A percentile compares a stretch with the other conserved stretches of the same genome.
Evolutionary conservation across 768 basidiomycete species (phyloP).

Genomic region (Tephrocybe sp.): DNA sequence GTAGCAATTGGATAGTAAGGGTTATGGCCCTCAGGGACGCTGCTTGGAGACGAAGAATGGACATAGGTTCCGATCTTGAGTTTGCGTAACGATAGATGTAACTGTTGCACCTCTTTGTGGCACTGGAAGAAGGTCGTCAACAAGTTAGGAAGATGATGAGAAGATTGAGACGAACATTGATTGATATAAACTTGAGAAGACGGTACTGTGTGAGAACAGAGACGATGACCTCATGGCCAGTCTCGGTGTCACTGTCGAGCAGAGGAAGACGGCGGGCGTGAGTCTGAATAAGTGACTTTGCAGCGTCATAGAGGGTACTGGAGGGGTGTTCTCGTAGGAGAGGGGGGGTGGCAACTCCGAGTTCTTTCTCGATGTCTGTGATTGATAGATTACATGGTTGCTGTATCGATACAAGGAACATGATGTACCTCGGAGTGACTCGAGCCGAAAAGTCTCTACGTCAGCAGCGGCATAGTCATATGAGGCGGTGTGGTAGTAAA

Average conservation of each 20-base stretch:
- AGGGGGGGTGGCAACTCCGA: constrained; percentile 91
- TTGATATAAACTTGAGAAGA: constrained; percentile 96
- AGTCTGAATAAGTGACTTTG: constrained; percentile 87
- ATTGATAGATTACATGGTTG: constrained; percentile 9
- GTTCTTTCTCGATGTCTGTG: constrained; percentile 88
- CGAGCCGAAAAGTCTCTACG: constrained; percentile 89
- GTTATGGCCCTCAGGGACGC: constrained; percentile 53
- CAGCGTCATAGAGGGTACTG: constrained; percentile 86
- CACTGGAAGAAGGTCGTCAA: constrained; percentile 53
- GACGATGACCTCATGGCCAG: constrained; percentile 93
- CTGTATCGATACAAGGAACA: constrained; percentile 7
- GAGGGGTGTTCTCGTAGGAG: constrained; percentile 87
- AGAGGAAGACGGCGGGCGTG: constrained; percentile 94
- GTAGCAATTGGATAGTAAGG: constrained; percentile 92
- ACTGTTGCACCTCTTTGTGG: constrained; percentile 75
- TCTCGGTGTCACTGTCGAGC: constrained; percentile 90
- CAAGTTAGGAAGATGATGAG: constrained; percentile 1
- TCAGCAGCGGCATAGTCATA: constrained; percentile 86
- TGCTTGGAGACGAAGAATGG: constrained; percentile 44
- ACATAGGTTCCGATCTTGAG: constrained; percentile 96
- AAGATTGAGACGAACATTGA: constrained; percentile 65
- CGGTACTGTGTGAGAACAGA: constrained; percentile 97
- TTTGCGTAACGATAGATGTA: constrained; percentile 78
- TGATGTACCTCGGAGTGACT: constrained; percentile 76
- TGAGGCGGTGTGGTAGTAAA: constrained; percentile 89